These are phyloP conservation scores for Adansonia rubrostipa DNA, from an alignment of 441 rosid species.

Conservation along the genomic window DNA sequence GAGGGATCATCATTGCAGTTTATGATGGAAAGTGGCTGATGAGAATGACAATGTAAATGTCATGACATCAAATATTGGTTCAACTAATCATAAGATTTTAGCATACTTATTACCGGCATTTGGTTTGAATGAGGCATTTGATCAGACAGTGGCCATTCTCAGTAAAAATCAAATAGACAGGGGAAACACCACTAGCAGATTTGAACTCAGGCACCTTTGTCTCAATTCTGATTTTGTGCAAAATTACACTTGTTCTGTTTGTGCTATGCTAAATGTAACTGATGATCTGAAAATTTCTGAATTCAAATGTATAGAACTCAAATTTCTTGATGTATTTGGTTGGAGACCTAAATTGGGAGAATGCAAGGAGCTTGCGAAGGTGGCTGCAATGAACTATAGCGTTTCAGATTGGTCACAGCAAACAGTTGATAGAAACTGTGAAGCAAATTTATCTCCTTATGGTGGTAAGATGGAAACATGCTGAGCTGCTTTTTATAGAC, in stretches of 20 bases:
- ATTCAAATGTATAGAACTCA: slow-evolving; percentile 27
- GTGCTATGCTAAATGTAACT: slow-evolving; percentile 24
- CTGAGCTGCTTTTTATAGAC: neutral
- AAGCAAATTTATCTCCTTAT: slow-evolving; percentile 32
- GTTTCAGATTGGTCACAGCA: slow-evolving; percentile 32
- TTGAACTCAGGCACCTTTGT: slow-evolving; percentile 57
- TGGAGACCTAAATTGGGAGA: slow-evolving; percentile 64
- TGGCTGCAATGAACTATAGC: slow-evolving; percentile 54
- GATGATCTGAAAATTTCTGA: slow-evolving; percentile 24
- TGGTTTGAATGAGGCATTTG: slow-evolving; percentile 65
- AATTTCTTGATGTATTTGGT: slow-evolving; percentile 29
- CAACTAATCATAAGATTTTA: slow-evolving; percentile 41
- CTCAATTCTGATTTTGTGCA: slow-evolving; percentile 43
- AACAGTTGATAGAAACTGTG: slow-evolving; percentile 35
- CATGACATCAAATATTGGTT: slow-evolving; percentile 45
- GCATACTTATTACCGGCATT: slow-evolving; percentile 53
- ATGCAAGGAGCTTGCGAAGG: slow-evolving; percentile 50
- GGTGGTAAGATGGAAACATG: slow-evolving; percentile 39
- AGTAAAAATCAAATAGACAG: slow-evolving; percentile 26
- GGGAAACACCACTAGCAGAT: slow-evolving; percentile 28
- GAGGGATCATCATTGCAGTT: slow-evolving; percentile 74
- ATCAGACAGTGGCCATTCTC: slow-evolving; percentile 54
- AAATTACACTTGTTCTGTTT: slow-evolving; percentile 51
- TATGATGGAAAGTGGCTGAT: slow-evolving; percentile 44
- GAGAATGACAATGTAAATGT: slow-evolving; percentile 32